phyloP scores from a whole-genome alignment of 202 grass and related monocot species.

The Bolboschoenoplectus hybrid region DNA sequence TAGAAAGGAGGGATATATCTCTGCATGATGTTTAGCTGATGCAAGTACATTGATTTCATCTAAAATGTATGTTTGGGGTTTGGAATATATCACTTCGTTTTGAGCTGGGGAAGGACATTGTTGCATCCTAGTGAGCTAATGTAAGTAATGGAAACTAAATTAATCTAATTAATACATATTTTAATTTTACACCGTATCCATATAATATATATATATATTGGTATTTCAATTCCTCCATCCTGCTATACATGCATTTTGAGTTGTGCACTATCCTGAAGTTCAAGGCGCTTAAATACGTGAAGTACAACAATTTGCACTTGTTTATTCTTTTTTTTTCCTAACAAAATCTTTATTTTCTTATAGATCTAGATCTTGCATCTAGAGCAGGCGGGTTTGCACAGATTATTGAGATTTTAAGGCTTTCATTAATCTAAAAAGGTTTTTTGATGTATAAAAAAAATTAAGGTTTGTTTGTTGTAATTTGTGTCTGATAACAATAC shows the following conservation, averaged over 20 bases:
- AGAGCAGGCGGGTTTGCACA: neutral
- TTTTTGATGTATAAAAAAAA: neutral
- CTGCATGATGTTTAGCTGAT: constrained; percentile 3
- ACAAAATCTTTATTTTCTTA: neutral
- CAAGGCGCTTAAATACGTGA: neutral
- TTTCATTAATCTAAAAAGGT: neutral
- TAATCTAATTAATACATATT: too few relatives aligned
- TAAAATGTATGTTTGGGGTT: neutral
- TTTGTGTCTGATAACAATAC: neutral
- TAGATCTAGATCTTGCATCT: constrained; percentile 7
- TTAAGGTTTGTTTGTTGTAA: neutral
- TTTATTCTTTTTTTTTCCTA: neutral
- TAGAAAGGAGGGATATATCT: neutral
- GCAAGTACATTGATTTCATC: neutral
- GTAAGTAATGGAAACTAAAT: too few relatives aligned
- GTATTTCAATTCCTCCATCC: neutral
- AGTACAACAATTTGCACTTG: neutral
- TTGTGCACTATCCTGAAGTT: neutral
- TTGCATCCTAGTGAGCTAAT: neutral
- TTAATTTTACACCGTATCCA: too few relatives aligned
- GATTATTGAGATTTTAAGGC: neutral
- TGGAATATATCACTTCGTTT: neutral
- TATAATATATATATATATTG: neutral
- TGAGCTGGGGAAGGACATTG: neutral
- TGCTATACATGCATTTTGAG: neutral